Evolutionary conservation across 495 filamentous ascomycete species (phyloP).

Genomic region (Bathelium albidoporum): DNA sequence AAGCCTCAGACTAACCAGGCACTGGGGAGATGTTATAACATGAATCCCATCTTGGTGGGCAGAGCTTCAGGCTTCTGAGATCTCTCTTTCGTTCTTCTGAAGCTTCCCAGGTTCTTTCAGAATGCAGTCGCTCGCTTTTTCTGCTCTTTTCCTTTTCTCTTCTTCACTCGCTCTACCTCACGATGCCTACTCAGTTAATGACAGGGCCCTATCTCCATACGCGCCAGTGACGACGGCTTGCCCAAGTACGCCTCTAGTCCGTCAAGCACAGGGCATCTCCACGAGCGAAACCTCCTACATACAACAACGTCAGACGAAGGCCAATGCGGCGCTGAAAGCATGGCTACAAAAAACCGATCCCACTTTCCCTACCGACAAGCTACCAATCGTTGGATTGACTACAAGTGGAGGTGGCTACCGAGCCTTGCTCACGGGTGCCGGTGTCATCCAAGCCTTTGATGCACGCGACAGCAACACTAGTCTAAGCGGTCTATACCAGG

Average conservation of each 20-base stretch:
- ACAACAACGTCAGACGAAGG: conserved; percentile 25
- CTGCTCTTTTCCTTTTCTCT: not conserved
- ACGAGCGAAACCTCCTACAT: conserved; percentile 27
- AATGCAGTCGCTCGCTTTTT: not conserved
- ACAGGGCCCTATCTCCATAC: conserved; percentile 18
- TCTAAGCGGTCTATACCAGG: conserved; percentile 36
- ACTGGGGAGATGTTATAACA: no score
- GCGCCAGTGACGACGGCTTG: conserved; percentile 22
- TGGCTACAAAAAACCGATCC: conserved; percentile 32
- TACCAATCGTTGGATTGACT: conserved; percentile 29
- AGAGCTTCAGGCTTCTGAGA: no score
- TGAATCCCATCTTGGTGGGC: no score
- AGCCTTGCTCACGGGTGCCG: conserved; percentile 36
- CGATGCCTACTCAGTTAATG: not conserved
- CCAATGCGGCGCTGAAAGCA: conserved; percentile 24
- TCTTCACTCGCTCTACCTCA: not conserved
- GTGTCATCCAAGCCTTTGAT: conserved; percentile 38
- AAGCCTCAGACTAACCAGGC: no score
- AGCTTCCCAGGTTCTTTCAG: no score
- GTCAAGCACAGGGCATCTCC: conserved; percentile 23
- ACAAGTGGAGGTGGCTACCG: conserved; percentile 41
- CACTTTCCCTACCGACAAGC: conserved; percentile 23
- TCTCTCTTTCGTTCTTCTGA: no score
- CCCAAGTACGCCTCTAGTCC: conserved; percentile 23
- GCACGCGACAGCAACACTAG: conserved; percentile 30